phyloP scores from a whole-genome alignment of 371 early-diverging fungal genomes.

The Syncephalastrum sp. region DNA sequence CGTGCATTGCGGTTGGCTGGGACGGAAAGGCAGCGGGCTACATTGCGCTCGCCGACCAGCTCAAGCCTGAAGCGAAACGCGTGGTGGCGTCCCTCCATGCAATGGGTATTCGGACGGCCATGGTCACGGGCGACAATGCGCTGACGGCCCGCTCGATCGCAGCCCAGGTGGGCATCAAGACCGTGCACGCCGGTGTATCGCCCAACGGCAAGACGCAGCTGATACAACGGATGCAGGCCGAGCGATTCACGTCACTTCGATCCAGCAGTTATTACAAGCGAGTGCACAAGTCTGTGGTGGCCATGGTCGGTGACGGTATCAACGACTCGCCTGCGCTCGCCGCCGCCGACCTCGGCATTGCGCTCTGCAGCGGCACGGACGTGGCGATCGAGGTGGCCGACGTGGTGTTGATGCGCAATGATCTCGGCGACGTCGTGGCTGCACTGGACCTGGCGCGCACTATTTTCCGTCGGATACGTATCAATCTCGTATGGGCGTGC shows the following conservation, averaged over 20 bases:
- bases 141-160: constrained; percentile 80
- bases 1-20: constrained; percentile 78
- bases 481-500: constrained; percentile 90
- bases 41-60: constrained; percentile 81
- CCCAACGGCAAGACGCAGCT: constrained; percentile 87
- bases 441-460: constrained; percentile 82
- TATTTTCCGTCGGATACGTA: constrained; percentile 81
- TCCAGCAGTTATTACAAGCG: neutral
- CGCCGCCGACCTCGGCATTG: constrained; percentile 93
- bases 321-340: constrained; percentile 98
- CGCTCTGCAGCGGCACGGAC: constrained; percentile 91
- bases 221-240: constrained; percentile 61
- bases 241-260: constrained; percentile 8
- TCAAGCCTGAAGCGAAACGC: constrained; percentile 77
- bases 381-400: constrained; percentile 95
- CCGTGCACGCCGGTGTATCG: constrained; percentile 90
- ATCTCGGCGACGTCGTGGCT: constrained; percentile 81
- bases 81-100: constrained; percentile 68
- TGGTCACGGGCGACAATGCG: constrained; percentile 94
- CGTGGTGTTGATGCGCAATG: constrained; percentile 81
- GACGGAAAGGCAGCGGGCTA: constrained; percentile 67
- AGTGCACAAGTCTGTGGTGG: constrained; percentile 53
- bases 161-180: constrained; percentile 65
- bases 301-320: constrained; percentile 99
- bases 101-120: constrained; percentile 78